phyloP scores from a whole-genome alignment of 768 basidiomycete species.

The Sutorius australiensis region DNA sequence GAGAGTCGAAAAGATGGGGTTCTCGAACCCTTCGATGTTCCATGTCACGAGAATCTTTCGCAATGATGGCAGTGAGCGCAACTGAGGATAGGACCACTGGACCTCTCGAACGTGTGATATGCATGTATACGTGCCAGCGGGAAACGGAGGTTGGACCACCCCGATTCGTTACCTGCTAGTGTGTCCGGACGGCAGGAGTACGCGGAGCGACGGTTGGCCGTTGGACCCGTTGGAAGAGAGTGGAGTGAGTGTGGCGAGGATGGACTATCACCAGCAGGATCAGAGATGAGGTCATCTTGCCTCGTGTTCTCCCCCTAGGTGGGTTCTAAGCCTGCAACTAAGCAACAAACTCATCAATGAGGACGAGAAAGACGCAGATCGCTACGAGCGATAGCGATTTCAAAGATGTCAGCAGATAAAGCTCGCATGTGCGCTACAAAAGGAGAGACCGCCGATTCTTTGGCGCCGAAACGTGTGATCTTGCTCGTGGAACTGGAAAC shows the following conservation, averaged over 20 bases:
- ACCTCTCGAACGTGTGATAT: background rate
- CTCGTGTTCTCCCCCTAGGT: background rate
- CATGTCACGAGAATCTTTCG: background rate
- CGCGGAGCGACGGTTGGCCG: background rate
- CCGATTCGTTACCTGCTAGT: background rate
- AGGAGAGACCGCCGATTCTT: background rate
- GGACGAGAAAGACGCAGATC: background rate
- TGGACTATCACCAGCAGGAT: background rate
- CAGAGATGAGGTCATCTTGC: background rate
- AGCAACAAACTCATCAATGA: background rate
- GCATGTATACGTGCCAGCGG: background rate
- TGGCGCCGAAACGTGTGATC: background rate
- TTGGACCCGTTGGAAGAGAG: background rate
- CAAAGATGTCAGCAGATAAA: background rate
- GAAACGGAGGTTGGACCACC: background rate
- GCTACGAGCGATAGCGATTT: background rate
- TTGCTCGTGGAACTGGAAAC: background rate
- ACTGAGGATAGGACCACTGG: background rate
- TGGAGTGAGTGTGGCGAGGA: too few species aligned
- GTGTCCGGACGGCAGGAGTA: background rate
- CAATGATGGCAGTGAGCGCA: background rate
- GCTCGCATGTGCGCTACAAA: background rate
- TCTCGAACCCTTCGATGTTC: background rate
- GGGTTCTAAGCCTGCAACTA: background rate
- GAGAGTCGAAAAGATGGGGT: background rate